These are phyloP conservation scores for Pterocarpus macrocarpus DNA, from an alignment of 306 rosid species.

Conservation along the genomic window DNA sequence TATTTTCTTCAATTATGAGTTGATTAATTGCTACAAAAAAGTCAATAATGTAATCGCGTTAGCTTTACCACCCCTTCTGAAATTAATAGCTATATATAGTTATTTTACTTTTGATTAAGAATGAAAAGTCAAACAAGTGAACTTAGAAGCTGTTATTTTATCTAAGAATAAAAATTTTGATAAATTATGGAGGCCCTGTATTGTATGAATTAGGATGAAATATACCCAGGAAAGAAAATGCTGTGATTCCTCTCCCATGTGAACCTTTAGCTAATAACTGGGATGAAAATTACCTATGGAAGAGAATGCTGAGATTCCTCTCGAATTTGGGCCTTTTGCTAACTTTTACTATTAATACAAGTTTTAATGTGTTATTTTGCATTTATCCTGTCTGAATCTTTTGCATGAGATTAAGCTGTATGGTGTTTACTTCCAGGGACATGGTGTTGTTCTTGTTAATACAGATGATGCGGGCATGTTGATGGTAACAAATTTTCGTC, in stretches of 20 bases:
- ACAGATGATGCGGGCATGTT: constrained; percentile 90
- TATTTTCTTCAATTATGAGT: constrained; percentile 33
- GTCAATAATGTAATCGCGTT: background rate
- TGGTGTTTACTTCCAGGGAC: constrained; percentile 67
- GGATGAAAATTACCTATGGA: background rate
- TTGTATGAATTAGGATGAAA: constrained; percentile 1
- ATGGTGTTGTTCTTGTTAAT: constrained; percentile 96
- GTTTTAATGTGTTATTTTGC: constrained; percentile 20
- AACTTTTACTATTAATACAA: constrained; percentile 32
- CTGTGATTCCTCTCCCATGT: constrained; percentile 7
- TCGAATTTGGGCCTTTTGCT: constrained; percentile 17
- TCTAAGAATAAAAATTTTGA: background rate
- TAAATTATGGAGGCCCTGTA: background rate
- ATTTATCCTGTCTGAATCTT: constrained; percentile 34
- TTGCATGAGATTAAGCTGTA: constrained; percentile 35
- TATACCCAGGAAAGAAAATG: constrained; percentile 15
- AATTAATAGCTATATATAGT: background rate
- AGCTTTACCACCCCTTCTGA: no score
- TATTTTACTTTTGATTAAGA: constrained; percentile 8
- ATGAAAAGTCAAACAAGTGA: constrained; percentile 9
- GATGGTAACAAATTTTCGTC: constrained; percentile 90
- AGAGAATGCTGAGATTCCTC: background rate
- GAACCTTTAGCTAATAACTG: constrained; percentile 9
- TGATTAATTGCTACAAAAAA: background rate
- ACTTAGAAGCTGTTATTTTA: background rate